Base-by-base conservation (phyloP, 768 basidiomycete species). In the Hebeloma cylindrosporum region DNA sequence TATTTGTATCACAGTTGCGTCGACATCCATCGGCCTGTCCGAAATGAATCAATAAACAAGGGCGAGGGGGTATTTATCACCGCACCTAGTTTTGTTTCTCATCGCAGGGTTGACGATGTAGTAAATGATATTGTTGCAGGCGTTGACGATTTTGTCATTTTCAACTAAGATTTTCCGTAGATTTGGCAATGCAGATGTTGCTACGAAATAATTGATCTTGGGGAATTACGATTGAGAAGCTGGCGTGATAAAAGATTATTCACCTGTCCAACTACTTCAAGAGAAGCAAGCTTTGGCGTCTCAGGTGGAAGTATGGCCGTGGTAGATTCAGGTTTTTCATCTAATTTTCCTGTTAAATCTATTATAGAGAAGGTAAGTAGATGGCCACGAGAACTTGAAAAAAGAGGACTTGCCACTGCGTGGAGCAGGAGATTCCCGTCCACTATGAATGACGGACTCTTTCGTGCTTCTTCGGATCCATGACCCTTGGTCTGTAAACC, bases 61-160 rank as follows among this genome's bases (percentile, higher is more conserved):
- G 16, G 16, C 25, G 25, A 35, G 4, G 14, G 11, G 23, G 2
- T n/a, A 23, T 11, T 13, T 11, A 44, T 43, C 28, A 27, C 50
- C 72, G 45, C 54, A 91, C 91, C 78, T 84, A 26, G 82, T 64
- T 58, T 84, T 86, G 20, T 81, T 80, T 61, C 88, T 88, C 70
- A 95, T 72, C 1, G 84, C 80, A 1, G 94, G 91, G 29, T 74
- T 79, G 23, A 95, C 74, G 31, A 95, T 79, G 56, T 91, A 90
- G 54, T 92, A 88, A 13, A 89, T 73, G 31, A 98, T 81, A 55
- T 88, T 92, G 44, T 73, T 85, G 63, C 90, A 94, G 5, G 82
- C 77, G n/a, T 79, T 73, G 8, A 80, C 67, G 14, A 93, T 76
- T 65, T 83, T 90, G 65, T 98, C 95, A 27, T 80, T 79, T 51